phyloP scores from a whole-genome alignment of 148 eudicot species.

The Tetragonia tetragonoides region DNA sequence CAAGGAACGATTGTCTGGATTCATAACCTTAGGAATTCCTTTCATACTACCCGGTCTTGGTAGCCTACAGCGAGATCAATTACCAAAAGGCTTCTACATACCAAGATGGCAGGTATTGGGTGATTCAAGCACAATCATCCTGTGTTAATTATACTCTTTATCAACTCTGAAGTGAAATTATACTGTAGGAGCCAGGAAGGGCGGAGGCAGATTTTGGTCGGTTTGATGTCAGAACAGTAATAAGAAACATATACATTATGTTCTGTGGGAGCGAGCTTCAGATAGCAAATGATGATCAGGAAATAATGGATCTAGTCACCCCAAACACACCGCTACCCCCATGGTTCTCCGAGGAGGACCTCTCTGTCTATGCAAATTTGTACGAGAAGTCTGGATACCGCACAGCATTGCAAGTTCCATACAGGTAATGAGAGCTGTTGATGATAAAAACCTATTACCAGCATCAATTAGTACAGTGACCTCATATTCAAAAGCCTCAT shows the following conservation, averaged over 20 bases:
- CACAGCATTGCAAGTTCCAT: slow-evolving; percentile 34
- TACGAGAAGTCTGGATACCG: slow-evolving; percentile 28
- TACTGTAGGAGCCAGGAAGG: slow-evolving; percentile 33
- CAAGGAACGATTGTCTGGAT: slow-evolving; percentile 38
- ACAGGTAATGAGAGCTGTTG: slow-evolving; percentile 15
- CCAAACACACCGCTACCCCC: slow-evolving; percentile 33
- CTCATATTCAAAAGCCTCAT: neutral
- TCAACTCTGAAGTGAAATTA: neutral
- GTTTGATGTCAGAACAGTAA: slow-evolving; percentile 33
- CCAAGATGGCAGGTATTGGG: slow-evolving; percentile 38
- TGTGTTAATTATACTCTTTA: neutral
- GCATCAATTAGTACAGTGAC: neutral
- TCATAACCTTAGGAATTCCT: slow-evolving; percentile 41
- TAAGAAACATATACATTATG: slow-evolving; percentile 31
- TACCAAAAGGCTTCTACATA: slow-evolving; percentile 46
- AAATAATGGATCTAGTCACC: slow-evolving; percentile 36
- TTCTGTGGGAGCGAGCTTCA: slow-evolving; percentile 39
- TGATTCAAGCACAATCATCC: neutral
- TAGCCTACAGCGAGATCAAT: neutral
- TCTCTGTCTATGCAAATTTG: slow-evolving; percentile 24
- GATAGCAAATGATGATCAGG: slow-evolving; percentile 28
- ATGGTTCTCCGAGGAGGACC: slow-evolving; percentile 36
- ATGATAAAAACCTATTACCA: too few species aligned
- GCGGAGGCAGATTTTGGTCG: slow-evolving; percentile 42
- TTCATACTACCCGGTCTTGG: slow-evolving; percentile 31